Base-by-base conservation (phyloP, 2,329 filamentous ascomycete genomes). In the Colletotrichum tropicale region DNA sequence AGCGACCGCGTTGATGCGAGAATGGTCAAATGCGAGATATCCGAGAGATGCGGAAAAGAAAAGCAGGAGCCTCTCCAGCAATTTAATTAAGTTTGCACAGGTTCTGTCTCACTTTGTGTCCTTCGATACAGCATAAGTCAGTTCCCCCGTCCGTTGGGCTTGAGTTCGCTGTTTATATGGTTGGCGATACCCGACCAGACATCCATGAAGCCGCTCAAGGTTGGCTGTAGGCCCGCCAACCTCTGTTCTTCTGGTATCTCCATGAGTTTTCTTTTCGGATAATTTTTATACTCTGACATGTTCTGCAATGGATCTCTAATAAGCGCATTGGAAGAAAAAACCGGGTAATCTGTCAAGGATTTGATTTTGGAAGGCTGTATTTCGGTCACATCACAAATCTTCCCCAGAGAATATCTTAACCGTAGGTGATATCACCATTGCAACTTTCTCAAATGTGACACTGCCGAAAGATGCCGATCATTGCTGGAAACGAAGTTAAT, bases 91-190 rank as follows among this genome's bases (percentile, higher is more conserved):
- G n/a, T 21, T 52, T 21, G n/a, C n/a, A 52, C n/a, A 52, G 2
- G 2, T 13, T 21, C 1, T 13, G 43, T 52, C n/a, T 52, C 43
- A 52, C 0, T 4, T 21, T 13, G 0, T 13, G n/a, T 21, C 10
- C 1, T 52, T 52, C n/a, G 1, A 13, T 52, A 52, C 43, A 52
- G 43, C 43, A 52, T 52, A 21, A 2, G 3, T 52, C 6, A 3
- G 43, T 3, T 1, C 4, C 10, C 43, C 43, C n/a, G 43, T 21
- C 10, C 43, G 9, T 12, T 8, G 2, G n/a, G n/a, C 43, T 52
- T 0, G 43, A 52, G n/a, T 13, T 52, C n/a, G n/a, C n/a, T 3
- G 3, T 52, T 8, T 0, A 1, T n/a, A 13, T 52, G n/a, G 1
- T 21, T 52, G 10, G 9, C 43, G 10, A 52, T 8, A 52, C 43